phyloP scores from a whole-genome alignment of 495 filamentous ascomycete species.

The Extremus antarcticus region DNA sequence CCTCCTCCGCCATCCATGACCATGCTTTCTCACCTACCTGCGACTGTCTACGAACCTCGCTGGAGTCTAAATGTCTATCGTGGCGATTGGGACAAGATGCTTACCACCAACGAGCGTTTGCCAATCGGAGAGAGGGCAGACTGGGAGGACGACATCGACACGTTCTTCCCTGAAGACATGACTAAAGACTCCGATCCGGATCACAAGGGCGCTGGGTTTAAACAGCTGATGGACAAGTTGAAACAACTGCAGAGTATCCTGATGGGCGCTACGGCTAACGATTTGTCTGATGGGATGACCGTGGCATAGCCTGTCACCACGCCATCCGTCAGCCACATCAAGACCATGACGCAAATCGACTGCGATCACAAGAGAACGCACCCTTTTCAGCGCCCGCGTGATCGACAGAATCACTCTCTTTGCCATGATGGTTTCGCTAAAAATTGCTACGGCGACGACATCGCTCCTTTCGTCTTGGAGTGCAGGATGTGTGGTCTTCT shows the following conservation, averaged over 20 bases:
- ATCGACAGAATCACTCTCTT: too few species aligned
- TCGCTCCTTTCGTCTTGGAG: too few species aligned
- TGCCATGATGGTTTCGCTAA: too few species aligned
- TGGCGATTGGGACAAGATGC: constrained; percentile 14
- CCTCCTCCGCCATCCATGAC: neutral
- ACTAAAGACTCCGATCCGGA: neutral
- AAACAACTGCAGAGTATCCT: constrained; percentile 8
- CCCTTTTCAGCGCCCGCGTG: too few species aligned
- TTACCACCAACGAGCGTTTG: constrained; percentile 14
- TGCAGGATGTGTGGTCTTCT: too few species aligned
- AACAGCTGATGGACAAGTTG: constrained; percentile 18
- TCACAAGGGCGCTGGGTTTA: constrained; percentile 4
- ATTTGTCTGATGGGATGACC: constrained; percentile 8
- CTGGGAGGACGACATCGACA: constrained; percentile 9
- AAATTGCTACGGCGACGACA: too few species aligned
- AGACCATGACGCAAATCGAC: too few species aligned
- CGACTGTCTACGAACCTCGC: constrained; percentile 15
- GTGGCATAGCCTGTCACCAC: too few species aligned
- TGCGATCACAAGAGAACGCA: too few species aligned
- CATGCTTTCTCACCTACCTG: neutral
- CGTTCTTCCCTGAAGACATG: constrained; percentile 18
- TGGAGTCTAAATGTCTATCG: constrained; percentile 19
- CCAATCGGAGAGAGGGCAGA: constrained; percentile 8
- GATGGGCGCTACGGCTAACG: constrained; percentile 1
- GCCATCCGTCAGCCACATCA: too few species aligned